phyloP scores from a whole-genome alignment of 345 rosid species.

The Nasturtium officinale region DNA sequence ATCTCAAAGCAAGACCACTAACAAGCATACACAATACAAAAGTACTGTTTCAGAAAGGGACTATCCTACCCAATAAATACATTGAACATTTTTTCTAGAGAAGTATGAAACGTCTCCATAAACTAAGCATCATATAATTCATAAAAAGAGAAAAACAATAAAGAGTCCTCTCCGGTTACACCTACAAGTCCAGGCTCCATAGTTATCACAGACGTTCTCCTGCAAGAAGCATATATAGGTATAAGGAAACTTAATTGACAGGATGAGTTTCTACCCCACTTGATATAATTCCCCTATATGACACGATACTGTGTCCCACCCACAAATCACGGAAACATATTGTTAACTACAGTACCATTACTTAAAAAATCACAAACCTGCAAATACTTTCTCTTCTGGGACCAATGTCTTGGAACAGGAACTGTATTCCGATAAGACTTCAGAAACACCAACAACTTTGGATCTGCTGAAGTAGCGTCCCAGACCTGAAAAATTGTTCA shows the following conservation, averaged over 20 bases:
- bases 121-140: constrained; percentile 33
- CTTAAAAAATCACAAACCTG: constrained; percentile 69
- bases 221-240: constrained; percentile 98
- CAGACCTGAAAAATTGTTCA: constrained; percentile 71
- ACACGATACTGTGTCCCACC: constrained; percentile 35
- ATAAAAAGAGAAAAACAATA: constrained; percentile 46
- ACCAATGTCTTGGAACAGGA: constrained; percentile 99
- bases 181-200: constrained; percentile 99
- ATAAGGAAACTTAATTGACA: constrained; percentile 91
- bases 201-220: constrained; percentile 87
- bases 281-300: constrained; percentile 50
- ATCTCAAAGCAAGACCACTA: constrained; percentile 55
- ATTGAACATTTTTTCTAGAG: constrained; percentile 10
- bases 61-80: constrained; percentile 31
- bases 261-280: constrained; percentile 61
- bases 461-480: constrained; percentile 99
- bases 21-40: constrained; percentile 28
- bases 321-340: constrained; percentile 54
- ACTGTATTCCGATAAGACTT: constrained; percentile 94
- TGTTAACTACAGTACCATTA: constrained; percentile 31
- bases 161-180: constrained; percentile 64
- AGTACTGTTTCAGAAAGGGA: background rate
- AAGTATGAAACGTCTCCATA: constrained; percentile 21
- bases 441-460: constrained; percentile 89
- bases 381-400: constrained; percentile 96